These are phyloP conservation scores for Daedaleopsis sinensis DNA, from an alignment of 768 basidiomycete genomes.

Conservation along the genomic window DNA sequence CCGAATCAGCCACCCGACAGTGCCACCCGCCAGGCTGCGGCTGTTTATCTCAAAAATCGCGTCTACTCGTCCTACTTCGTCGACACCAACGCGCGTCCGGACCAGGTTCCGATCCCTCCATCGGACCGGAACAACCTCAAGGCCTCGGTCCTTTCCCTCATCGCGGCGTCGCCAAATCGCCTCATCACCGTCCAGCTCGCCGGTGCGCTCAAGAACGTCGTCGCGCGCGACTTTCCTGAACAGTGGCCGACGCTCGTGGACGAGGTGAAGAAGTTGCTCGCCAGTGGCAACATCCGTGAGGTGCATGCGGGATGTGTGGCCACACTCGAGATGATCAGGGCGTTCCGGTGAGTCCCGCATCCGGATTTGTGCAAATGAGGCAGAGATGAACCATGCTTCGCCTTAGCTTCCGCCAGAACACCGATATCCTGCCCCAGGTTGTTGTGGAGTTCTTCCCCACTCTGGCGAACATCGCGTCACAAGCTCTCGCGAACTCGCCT, in stretches of 20 bases:
- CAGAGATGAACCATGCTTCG: not conserved
- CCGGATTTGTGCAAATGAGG: not conserved
- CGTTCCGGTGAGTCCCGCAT: constrained; percentile 58
- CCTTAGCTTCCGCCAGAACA: constrained; percentile 67
- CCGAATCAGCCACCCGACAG: constrained; percentile 39
- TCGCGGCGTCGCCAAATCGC: constrained; percentile 67
- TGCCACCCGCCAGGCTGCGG: constrained; percentile 80
- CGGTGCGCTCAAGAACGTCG: constrained; percentile 69
- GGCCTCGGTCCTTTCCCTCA: constrained; percentile 64
- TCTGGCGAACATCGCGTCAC: constrained; percentile 71
- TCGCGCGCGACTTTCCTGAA: constrained; percentile 78
- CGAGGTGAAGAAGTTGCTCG: constrained; percentile 66
- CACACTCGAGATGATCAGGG: constrained; percentile 74
- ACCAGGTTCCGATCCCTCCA: constrained; percentile 60
- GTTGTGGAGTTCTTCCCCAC: constrained; percentile 70
- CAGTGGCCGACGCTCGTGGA: constrained; percentile 72
- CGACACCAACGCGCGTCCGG: constrained; percentile 54
- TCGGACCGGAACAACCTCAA: constrained; percentile 80
- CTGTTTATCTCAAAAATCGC: constrained; percentile 92
- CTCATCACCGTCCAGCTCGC: constrained; percentile 77
- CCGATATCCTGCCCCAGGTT: constrained; percentile 60
- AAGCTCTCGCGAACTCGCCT: constrained; percentile 68
- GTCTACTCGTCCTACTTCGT: constrained; percentile 67
- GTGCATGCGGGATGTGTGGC: constrained; percentile 84
- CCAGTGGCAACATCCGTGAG: constrained; percentile 65